Percentiles rank a stretch among this genome's conserved stretches.
These are phyloP conservation scores for Pinus taeda DNA, from an alignment of 75 land plant genomes.

Conservation along the genomic window DNA sequence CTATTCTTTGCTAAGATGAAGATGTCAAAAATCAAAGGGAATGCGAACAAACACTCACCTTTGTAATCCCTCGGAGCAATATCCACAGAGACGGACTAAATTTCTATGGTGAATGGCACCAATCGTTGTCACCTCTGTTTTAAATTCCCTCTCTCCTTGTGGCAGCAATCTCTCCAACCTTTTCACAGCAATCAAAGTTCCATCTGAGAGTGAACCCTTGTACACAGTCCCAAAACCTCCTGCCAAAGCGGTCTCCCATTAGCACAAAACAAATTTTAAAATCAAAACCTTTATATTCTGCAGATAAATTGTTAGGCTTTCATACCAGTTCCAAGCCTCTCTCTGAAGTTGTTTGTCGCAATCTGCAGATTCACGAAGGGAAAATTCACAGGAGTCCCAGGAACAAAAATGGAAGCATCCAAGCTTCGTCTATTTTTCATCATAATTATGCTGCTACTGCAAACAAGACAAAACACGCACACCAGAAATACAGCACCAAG, in stretches of 20 bases:
- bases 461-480: slow-evolving; percentile 24
- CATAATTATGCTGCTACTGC: slow-evolving; percentile 21
- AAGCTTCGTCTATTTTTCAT: slow-evolving; percentile 19
- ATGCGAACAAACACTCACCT: slow-evolving; percentile 24
- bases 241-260: not conserved
- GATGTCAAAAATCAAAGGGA: not conserved
- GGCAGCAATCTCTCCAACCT: slow-evolving; percentile 48
- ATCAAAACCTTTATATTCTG: not conserved
- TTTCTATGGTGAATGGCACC: slow-evolving; percentile 84
- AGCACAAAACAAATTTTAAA: not conserved
- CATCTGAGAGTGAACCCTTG: slow-evolving; percentile 50
- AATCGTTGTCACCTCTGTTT: slow-evolving; percentile 75
- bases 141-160: slow-evolving; percentile 82
- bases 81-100: slow-evolving; percentile 67
- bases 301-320: slow-evolving; percentile 4
- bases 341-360: slow-evolving; percentile 39
- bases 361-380: slow-evolving; percentile 38
- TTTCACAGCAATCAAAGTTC: slow-evolving; percentile 50
- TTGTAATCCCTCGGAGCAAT: slow-evolving; percentile 74
- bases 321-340: slow-evolving; percentile 46
- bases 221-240: slow-evolving; percentile 66
- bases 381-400: slow-evolving; percentile 39
- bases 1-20: not conserved
- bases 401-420: slow-evolving; percentile 22
- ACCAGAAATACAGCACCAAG: slow-evolving; percentile 24